phyloP scores from a whole-genome alignment of 805 yeast species.

The Nakazawaea peltata region DNA sequence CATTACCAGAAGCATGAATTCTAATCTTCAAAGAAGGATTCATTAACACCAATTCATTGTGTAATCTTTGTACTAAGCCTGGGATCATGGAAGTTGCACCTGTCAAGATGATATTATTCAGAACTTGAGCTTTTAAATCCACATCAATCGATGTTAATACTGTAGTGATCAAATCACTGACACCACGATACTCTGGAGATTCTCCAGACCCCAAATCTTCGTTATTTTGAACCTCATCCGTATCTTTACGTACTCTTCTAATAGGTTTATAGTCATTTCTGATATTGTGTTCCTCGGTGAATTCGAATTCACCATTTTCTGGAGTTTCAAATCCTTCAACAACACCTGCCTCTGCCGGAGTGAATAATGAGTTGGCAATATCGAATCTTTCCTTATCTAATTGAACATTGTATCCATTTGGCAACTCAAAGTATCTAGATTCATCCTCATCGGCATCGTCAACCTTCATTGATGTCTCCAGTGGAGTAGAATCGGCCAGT shows the following conservation, averaged over 20 bases:
- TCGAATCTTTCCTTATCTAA: slow-evolving; percentile 53
- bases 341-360: slow-evolving; percentile 37
- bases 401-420: slow-evolving; percentile 63
- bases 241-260: slow-evolving; percentile 11
- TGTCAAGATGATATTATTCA: slow-evolving; percentile 81
- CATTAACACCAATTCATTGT: slow-evolving; percentile 55
- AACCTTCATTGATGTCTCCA: slow-evolving; percentile 14
- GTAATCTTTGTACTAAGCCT: slow-evolving; percentile 70
- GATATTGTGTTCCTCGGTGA: slow-evolving; percentile 10
- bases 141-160: slow-evolving; percentile 60
- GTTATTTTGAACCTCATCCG: slow-evolving; percentile 3
- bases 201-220: too few species aligned
- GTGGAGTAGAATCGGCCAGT: slow-evolving; percentile 16
- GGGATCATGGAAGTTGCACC: slow-evolving; percentile 81
- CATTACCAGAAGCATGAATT: slow-evolving; percentile 72
- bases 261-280: slow-evolving; percentile 10
- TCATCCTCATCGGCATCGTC: slow-evolving; percentile 20
- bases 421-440: slow-evolving; percentile 58
- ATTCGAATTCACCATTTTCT: slow-evolving; percentile 46
- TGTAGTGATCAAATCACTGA: slow-evolving; percentile 53
- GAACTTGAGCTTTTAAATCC: slow-evolving; percentile 76
- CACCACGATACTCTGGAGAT: slow-evolving; percentile 27
- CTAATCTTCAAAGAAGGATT: slow-evolving; percentile 85
- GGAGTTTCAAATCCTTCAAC: slow-evolving; percentile 26
- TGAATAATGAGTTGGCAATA: slow-evolving; percentile 68